phyloP scores from a whole-genome alignment of 306 rosid genomes.

The Dryas alaskensis region DNA sequence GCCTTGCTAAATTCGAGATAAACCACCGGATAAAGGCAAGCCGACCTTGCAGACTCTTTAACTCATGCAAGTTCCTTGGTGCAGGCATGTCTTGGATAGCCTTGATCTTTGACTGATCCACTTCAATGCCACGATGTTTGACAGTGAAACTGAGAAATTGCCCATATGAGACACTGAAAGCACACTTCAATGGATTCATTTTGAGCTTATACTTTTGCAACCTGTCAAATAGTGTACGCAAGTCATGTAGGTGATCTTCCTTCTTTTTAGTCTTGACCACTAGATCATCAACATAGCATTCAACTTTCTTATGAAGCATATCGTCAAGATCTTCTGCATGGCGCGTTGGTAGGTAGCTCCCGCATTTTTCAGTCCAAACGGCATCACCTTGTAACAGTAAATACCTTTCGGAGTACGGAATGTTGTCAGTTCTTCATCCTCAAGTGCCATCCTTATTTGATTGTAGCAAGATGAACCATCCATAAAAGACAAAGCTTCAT shows the following conservation, averaged over 20 bases:
- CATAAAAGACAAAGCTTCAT: neutral
- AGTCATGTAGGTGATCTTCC: neutral
- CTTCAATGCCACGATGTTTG: neutral
- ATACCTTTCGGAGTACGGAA: neutral
- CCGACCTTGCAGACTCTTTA: neutral
- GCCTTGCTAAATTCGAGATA: neutral
- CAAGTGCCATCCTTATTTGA: neutral
- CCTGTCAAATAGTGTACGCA: neutral
- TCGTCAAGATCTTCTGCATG: neutral
- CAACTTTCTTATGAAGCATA: neutral
- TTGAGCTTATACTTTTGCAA: neutral
- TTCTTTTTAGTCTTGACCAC: neutral
- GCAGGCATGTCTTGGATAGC: neutral
- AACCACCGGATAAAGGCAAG: neutral
- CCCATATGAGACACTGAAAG: neutral
- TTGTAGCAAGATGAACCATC: neutral
- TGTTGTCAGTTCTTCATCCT: neutral
- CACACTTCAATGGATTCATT: neutral
- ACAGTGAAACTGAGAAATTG: neutral
- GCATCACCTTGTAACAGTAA: neutral
- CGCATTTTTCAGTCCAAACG: neutral
- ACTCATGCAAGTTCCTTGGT: neutral
- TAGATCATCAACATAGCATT: neutral
- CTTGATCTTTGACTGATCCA: neutral
- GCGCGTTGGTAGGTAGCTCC: neutral